Conservation (phyloP, 257 asterid species). For the Nicotiana noctiflora region DNA sequence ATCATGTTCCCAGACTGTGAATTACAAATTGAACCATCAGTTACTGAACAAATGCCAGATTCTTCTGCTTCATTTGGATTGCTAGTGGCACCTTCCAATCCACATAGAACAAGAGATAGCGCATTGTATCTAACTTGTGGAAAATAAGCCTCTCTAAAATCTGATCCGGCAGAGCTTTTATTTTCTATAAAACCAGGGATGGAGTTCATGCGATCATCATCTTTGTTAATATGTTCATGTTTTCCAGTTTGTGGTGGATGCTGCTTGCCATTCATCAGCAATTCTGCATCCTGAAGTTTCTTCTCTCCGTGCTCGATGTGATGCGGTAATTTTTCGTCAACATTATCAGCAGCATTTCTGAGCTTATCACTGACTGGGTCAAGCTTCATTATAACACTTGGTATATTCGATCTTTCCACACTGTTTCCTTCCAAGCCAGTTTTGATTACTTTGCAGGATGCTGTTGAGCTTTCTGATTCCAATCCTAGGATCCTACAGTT, state of each 20-base stretch:
- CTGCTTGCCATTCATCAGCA: slow-evolving; percentile 30
- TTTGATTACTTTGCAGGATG: slow-evolving; percentile 30
- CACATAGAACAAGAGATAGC: slow-evolving; percentile 17
- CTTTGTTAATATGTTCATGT: slow-evolving; percentile 19
- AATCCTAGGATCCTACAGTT: slow-evolving; percentile 26
- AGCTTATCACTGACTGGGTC: slow-evolving; percentile 17
- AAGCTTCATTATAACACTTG: slow-evolving; percentile 22
- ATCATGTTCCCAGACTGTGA: slow-evolving; percentile 17
- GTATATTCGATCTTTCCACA: slow-evolving; percentile 16
- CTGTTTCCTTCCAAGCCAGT: slow-evolving; percentile 21
- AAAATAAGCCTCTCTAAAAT: slow-evolving; percentile 21
- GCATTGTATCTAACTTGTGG: slow-evolving; percentile 2
- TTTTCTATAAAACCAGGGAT: slow-evolving; percentile 16
- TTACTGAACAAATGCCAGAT: slow-evolving; percentile 13
- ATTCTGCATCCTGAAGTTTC: slow-evolving; percentile 25
- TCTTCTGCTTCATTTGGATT: slow-evolving; percentile 23
- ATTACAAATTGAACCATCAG: slow-evolving; percentile 19
- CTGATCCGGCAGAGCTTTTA: slow-evolving; percentile 22
- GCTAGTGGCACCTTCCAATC: slow-evolving; percentile 17
- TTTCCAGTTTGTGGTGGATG: slow-evolving; percentile 22
- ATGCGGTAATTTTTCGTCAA: slow-evolving; percentile 22
- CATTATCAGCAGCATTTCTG: slow-evolving; percentile 5
- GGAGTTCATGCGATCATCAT: slow-evolving; percentile 6
- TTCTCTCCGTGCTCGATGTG: slow-evolving; percentile 15
- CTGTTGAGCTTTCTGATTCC: slow-evolving; percentile 20